Evolutionary conservation across 805 yeast genomes (phyloP).

Genomic region (Candida montana): DNA sequence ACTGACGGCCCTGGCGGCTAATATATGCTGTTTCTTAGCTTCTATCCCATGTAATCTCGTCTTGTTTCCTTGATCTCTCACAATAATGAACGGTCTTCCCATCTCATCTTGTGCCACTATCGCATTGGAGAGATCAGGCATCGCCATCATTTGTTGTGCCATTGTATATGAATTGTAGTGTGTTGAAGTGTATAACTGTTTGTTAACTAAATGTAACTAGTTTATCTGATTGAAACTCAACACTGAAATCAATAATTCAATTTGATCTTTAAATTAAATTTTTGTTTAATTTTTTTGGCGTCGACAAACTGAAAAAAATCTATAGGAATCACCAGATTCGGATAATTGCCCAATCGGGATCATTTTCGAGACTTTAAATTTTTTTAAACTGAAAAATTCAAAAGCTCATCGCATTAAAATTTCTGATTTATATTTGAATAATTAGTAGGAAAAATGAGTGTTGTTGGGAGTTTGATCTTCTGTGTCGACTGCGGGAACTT

Average conservation of each 20-base stretch:
- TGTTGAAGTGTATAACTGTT: too few relatives aligned
- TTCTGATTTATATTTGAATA: too few relatives aligned
- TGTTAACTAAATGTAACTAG: too few relatives aligned
- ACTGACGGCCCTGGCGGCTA: constrained; percentile 93
- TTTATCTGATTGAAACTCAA: too few relatives aligned
- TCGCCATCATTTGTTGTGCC: constrained; percentile 36
- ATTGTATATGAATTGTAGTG: constrained; percentile 11
- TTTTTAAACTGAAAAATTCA: constrained; percentile 9
- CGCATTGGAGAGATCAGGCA: constrained; percentile 96
- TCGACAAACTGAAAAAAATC: constrained; percentile 4
- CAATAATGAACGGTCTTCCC: constrained; percentile 98
- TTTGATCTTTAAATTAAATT: too few relatives aligned
- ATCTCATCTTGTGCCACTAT: constrained; percentile 98
- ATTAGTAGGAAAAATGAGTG: constrained; percentile 84
- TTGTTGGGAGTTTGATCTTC: constrained; percentile 90
- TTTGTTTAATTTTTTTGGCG: constrained; percentile 9
- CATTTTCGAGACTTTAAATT: neutral
- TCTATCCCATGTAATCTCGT: constrained; percentile 71
- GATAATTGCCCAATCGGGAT: neutral
- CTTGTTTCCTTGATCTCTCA: constrained; percentile 71
- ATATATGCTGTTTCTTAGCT: constrained; percentile 79
- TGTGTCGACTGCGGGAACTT: constrained; percentile 91
- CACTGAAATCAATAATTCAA: too few relatives aligned
- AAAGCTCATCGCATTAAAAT: constrained; percentile 2
- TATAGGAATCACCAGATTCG: neutral